Base-by-base conservation (phyloP, 768 basidiomycete species). In the Tremella yokohamensis region DNA sequence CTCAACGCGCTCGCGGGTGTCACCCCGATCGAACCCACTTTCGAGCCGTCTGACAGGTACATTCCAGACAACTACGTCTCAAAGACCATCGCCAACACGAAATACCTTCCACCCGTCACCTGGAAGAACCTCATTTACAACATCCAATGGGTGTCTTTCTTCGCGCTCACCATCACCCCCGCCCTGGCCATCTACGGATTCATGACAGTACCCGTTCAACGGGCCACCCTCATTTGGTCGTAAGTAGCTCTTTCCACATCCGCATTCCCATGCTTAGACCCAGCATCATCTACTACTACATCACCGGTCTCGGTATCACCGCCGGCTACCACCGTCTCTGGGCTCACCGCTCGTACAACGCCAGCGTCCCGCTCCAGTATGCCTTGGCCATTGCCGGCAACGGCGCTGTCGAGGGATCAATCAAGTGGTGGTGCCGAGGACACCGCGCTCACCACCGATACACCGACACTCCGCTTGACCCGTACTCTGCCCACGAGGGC, bases 381-480 rank as follows among this genome's bases (percentile, higher is more conserved):
- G 79, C 83, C 63, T 84, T 97, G 49, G 89, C 92, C 22, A 69
- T 88, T 18, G 82, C 85, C 9, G 96, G 94, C 50, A 86, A 90
- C 1, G 94, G 96, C 49, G 93, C 94, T 3, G 87, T 94, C 48
- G 84, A 99, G 73, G 94, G 94, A 8, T 96, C 93, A 19, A 94
- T 99, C 80, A 88, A 90, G 77, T 98, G 96, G 96, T 98, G 96
- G 96, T 87, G 87, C 19, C 84, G 96, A 52, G 93, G 93, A 49
- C 96, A 99, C 81, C 89, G 94, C 60, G 94, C 94, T 2, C 93
- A 96, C 77, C 93, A 96, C 74, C 84, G 92, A 42, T 94, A 96
- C 80, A 97, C 92, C 66, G 92, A 94, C 78, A 97, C 92, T 70
- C 89, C 91, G 55, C 87, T 97, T 62, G 92, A 96, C 78, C 92